Evolutionary conservation across 257 asterid species (phyloP).

Genomic region (Solanum gracilifrons): DNA sequence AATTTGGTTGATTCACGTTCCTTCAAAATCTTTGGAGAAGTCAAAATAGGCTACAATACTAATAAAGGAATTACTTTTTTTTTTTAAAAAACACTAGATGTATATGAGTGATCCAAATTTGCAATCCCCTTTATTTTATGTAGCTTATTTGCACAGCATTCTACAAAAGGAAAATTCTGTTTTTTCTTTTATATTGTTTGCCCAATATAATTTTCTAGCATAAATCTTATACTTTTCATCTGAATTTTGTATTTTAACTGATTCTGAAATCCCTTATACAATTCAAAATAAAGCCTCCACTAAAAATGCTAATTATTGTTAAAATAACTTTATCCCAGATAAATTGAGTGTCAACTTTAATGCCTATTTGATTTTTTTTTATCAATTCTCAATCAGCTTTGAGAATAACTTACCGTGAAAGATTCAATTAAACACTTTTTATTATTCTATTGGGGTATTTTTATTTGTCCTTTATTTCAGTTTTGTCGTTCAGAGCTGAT

Average conservation of each 20-base stretch:
- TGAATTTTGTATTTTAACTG: neutral
- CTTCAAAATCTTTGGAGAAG: neutral
- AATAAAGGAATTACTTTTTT: neutral
- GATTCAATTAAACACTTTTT: neutral
- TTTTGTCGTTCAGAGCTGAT: no score
- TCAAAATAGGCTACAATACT: neutral
- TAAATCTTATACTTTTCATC: neutral
- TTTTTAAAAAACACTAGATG: neutral
- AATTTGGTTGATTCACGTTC: constrained; percentile 6
- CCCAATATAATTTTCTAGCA: neutral
- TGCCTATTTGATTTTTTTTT: neutral
- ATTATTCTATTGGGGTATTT: neutral
- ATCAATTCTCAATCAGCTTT: neutral
- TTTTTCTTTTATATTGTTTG: neutral
- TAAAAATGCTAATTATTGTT: neutral
- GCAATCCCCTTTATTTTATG: neutral
- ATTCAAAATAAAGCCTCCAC: neutral
- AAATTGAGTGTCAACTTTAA: neutral
- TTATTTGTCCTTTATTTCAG: neutral
- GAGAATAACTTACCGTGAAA: neutral
- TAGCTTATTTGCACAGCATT: neutral
- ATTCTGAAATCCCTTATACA: neutral
- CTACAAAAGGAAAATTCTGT: neutral
- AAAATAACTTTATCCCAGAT: neutral
- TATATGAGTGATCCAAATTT: neutral